Evolutionary conservation across 2,329 filamentous ascomycete species (phyloP).

Genomic region (Phyllosticta paracitricarpa): DNA sequence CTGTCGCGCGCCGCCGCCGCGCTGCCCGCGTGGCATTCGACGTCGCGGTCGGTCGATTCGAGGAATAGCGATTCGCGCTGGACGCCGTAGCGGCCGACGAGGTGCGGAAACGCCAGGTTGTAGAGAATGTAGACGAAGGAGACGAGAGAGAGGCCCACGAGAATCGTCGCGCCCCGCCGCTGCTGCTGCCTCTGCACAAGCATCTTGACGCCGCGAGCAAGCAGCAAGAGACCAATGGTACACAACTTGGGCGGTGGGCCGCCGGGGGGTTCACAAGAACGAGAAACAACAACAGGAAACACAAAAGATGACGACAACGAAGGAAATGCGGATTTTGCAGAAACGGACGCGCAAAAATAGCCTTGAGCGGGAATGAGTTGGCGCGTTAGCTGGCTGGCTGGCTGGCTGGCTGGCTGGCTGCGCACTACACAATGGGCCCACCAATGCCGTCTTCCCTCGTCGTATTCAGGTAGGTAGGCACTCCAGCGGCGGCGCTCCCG

Average conservation of each 20-base stretch:
- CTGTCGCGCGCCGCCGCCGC: slow-evolving; percentile 12
- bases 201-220: background rate
- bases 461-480: background rate
- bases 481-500: background rate
- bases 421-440: background rate
- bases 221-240: background rate
- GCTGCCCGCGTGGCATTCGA: background rate
- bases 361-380: background rate
- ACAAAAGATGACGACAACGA: background rate
- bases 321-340: background rate
- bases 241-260: background rate
- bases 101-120: background rate
- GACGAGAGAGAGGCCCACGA: background rate
- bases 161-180: background rate
- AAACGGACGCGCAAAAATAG: background rate
- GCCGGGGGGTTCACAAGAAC: background rate
- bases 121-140: background rate
- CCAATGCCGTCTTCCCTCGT: background rate
- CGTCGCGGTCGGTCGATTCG: background rate
- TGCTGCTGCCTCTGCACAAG: background rate
- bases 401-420: background rate
- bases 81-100: background rate
- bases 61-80: background rate
- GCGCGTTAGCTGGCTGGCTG: background rate
- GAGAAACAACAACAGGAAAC: background rate